Percentiles rank a stretch among this genome's conserved stretches.
Conservation (phyloP, 2,329 filamentous ascomycete species). For the Waltergamsia citrina region DNA sequence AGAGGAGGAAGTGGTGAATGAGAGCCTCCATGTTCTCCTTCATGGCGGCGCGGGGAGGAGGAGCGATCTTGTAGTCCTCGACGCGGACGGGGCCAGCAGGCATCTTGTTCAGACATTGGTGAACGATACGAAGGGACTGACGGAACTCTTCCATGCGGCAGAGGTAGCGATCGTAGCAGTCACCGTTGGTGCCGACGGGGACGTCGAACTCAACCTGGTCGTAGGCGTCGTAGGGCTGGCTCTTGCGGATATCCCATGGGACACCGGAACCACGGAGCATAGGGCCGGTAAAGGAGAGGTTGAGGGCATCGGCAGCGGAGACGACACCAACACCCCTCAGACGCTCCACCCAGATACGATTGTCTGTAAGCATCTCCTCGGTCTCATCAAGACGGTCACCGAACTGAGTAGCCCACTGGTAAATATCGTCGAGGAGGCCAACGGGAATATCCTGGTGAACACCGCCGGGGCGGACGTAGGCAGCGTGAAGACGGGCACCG, state of each 20-base stretch:
- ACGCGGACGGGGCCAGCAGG: slow-evolving; percentile 87
- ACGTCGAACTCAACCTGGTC: slow-evolving; percentile 98
- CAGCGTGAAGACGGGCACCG: slow-evolving; percentile 91
- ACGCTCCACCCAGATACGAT: slow-evolving; percentile 97
- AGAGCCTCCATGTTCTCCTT: slow-evolving; percentile 99
- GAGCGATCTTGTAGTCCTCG: slow-evolving; percentile 97
- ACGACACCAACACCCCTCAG: slow-evolving; percentile 89
- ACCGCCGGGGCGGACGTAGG: slow-evolving; percentile 92
- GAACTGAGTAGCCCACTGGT: slow-evolving; percentile 99
- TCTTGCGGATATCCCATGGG: slow-evolving; percentile 95
- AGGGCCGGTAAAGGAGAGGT: slow-evolving; percentile 92
- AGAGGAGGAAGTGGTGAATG: slow-evolving; percentile 98
- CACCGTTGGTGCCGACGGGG: slow-evolving; percentile 89
- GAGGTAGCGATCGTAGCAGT: slow-evolving; percentile 98
- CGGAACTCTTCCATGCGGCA: slow-evolving; percentile 99
- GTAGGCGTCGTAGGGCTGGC: slow-evolving; percentile 94
- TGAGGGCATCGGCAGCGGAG: slow-evolving; percentile 84
- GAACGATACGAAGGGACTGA: slow-evolving; percentile 94
- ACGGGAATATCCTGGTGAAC: slow-evolving; percentile 92
- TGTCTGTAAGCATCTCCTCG: slow-evolving; percentile 96
- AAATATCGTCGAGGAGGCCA: slow-evolving; percentile 94
- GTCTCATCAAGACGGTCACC: slow-evolving; percentile 98
- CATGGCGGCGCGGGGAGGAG: slow-evolving; percentile 94
- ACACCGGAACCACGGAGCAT: slow-evolving; percentile 97
- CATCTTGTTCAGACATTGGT: slow-evolving; percentile 99